Evolutionary conservation across 2,329 filamentous ascomycete genomes (phyloP).

Genomic region (Fusarium austroafricanum): DNA sequence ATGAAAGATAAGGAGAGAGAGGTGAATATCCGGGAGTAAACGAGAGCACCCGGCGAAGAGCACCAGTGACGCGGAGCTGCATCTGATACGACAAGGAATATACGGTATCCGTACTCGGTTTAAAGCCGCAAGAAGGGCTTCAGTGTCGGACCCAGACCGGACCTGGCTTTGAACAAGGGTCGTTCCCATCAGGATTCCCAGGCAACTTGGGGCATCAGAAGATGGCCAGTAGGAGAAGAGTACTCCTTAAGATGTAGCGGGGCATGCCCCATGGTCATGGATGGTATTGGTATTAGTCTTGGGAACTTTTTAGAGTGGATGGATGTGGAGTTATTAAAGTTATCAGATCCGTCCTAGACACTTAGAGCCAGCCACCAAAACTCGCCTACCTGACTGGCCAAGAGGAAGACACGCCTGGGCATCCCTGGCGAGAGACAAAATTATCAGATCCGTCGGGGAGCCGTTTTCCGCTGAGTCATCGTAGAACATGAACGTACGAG

Average conservation of each 20-base stretch:
- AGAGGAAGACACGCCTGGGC: neutral
- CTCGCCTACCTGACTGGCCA: neutral
- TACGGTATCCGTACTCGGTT: conserved; percentile 21
- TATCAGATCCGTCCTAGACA: conserved; percentile 47
- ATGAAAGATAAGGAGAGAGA: neutral
- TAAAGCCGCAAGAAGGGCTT: neutral
- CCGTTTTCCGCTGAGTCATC: conserved; percentile 13
- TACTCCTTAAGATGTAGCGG: conserved; percentile 21
- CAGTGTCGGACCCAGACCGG: conserved; percentile 33
- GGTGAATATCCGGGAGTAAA: conserved; percentile 22
- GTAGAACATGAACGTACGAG: neutral
- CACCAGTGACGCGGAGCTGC: conserved; percentile 17
- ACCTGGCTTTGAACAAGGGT: conserved; percentile 1
- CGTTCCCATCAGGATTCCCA: conserved; percentile 20
- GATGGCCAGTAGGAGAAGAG: conserved; percentile 22
- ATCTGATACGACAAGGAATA: neutral
- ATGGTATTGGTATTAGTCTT: conserved; percentile 19
- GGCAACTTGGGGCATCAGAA: neutral
- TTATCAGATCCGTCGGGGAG: conserved; percentile 20
- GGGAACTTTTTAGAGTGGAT: conserved; percentile 14
- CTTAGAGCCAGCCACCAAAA: conserved; percentile 24
- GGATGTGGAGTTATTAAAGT: conserved; percentile 47
- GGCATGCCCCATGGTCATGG: conserved; percentile 32
- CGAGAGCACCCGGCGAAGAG: conserved; percentile 6
- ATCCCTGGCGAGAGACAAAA: neutral